These are phyloP conservation scores for Colletotrichum sp. DNA, from an alignment of 2,329 filamentous ascomycete species.

Conservation along the genomic window DNA sequence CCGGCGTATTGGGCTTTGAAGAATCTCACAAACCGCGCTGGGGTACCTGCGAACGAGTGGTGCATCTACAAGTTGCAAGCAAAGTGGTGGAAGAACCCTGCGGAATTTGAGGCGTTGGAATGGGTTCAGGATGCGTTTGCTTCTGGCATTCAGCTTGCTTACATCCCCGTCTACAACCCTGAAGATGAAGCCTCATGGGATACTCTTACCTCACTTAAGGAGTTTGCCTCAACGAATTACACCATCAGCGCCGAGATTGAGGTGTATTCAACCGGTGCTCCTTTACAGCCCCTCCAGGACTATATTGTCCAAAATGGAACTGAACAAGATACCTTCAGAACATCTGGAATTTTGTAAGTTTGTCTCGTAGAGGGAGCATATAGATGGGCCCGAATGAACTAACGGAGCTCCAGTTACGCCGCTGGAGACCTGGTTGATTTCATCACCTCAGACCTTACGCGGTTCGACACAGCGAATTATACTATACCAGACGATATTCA, in stretches of 20 bases:
- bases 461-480: not conserved
- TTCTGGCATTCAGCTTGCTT: not conserved
- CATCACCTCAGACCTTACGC: not conserved
- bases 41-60: not conserved
- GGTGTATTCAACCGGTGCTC: not conserved
- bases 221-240: not conserved
- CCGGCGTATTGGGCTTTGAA: not conserved
- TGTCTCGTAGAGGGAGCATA: not conserved
- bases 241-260: not conserved
- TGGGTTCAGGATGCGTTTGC: not conserved
- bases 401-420: not conserved
- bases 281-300: not conserved
- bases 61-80: slow-evolving; percentile 5
- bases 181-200: not conserved
- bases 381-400: not conserved
- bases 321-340: not conserved
- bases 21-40: not conserved
- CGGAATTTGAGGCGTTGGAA: not conserved
- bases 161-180: not conserved
- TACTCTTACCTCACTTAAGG: not conserved
- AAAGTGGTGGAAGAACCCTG: not conserved
- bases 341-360: not conserved
- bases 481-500: not conserved
- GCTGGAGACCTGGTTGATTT: not conserved
- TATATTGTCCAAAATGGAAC: not conserved